Evolutionary conservation across 1,139 yeast genomes (phyloP), one percentile per base, ranked within the genome.

Genomic region (Suhomyces terraborum): DNA sequence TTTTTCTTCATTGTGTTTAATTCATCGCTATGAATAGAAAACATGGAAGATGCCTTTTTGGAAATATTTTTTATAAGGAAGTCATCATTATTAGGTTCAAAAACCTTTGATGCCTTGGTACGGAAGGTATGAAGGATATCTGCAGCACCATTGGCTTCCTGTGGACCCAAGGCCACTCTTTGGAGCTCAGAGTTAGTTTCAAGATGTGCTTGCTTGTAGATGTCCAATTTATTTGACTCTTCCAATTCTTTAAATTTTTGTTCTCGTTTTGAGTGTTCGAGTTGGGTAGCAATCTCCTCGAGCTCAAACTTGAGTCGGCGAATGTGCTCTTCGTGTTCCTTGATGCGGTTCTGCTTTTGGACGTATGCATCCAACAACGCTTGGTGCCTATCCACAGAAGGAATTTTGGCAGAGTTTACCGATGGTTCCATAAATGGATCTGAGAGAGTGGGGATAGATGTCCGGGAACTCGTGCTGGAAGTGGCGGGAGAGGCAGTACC

Each of bases 251-350:
- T 38, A 43, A 35, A 49, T 37, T 40, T 52, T 39, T 36, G 47
- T 16, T 45, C 46, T 13, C 55, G 37, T 29, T 50, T 47, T 24
- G 42, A 32, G n/a, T 37, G 49, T 48, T 62, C 50, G 48, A 53
- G 28, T 31, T 55, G 50, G 6, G 54, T 41, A 17, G 64, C 53
- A 16, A 67, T 43, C 43, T 65, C 69, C 26, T 61, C 42, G 42
- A 68, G 48, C 51, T 65, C 69, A 30, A 56, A 55, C 45, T 60
- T 58, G 28, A 58, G 51, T 4, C 49, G 34, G 22, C 58, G 59
- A 14, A 56, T 53, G 18, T 56, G 49, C 27, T 49, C 52, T 45
- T 66, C 62, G 40, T 59, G 53, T 12, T 56, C 56, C 9, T 51
- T 44, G 24, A 67, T 49, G 40, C 58, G 54, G 17, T 52, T 53